Evolutionary conservation across 2,329 filamentous ascomycete genomes (phyloP), one percentile per base, ranked within the genome.

Genomic region (Didymella glomerata): DNA sequence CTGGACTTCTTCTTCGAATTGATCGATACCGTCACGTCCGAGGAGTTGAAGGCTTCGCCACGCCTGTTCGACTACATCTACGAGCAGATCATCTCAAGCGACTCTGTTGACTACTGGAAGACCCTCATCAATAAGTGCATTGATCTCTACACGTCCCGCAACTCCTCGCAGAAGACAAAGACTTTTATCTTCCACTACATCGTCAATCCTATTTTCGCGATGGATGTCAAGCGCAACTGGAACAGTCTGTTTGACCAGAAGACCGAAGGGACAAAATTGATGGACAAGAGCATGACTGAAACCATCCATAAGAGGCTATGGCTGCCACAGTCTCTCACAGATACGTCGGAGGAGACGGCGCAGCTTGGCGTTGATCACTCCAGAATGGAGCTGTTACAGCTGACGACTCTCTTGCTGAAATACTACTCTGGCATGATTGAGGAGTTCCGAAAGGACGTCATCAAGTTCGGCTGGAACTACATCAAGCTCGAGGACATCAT

Each of bases 401-500:
- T 98, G 44, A 97, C 95, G 6, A 93, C 95, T 0, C 88, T 99
- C 81, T 83, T 99, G 38, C 90, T 99, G 78, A 99, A 99, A 74
- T 96, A 98, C 71, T 92, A 99, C 71, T 88, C 94, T 70, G 86
- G 87, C 30, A 90, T 93, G 53, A 85, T 99, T 1, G 91, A 96
- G 67, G 95, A 98, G 70, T 89, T 92, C 2, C 88, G 96, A 36
- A 99, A 99, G 78, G 95, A 99, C 65, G 94, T 99, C 62, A 99
- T 99, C 73, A 98, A 97, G 78, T 99, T 98, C 77, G 93, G 93
- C 3, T 99, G 95, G 95, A 97, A 93, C 18, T 98, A 97, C 74
- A 99, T 99, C 70, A 73, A 74, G 63, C 85, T 99, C n/a, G 96
- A 99, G 72, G 95, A 99, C 76, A 91, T 97, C 57, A 97, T 99